phyloP scores from a whole-genome alignment of 257 asterid genomes.

The Solanum commersonii region DNA sequence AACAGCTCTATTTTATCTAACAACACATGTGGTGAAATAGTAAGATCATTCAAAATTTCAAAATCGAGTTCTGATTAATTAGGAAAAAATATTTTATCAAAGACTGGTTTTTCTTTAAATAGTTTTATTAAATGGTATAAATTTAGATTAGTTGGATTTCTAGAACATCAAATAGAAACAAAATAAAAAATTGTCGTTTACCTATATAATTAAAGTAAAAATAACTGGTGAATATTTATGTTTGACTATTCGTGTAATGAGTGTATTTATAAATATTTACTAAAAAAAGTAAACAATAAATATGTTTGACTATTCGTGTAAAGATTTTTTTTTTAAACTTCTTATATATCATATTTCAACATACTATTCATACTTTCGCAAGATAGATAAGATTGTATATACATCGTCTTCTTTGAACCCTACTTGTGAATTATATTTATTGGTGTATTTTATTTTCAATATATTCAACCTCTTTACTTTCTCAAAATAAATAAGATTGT shows the following conservation, averaged over 20 bases:
- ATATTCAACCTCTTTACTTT: no score
- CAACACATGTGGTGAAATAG: neutral
- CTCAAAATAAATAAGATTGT: no score
- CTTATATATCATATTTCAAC: neutral
- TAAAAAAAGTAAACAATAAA: neutral
- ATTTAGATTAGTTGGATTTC: accelerated
- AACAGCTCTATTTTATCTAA: no score
- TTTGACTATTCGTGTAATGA: neutral
- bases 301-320: neutral
- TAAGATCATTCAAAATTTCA: neutral
- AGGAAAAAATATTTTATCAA: neutral
- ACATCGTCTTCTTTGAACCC: no score
- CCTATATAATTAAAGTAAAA: neutral
- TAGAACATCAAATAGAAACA: neutral
- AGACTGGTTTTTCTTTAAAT: neutral
- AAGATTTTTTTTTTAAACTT: neutral
- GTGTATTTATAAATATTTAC: neutral
- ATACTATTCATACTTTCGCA: neutral
- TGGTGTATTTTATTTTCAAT: no score
- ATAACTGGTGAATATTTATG: accelerated
- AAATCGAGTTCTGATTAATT: neutral
- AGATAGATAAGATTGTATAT: neutral
- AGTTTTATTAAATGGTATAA: neutral
- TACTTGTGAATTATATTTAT: no score
- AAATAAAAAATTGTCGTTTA: neutral